Base-by-base conservation (phyloP, 176 grass and related monocot species). In the Microstegium vimineum region DNA sequence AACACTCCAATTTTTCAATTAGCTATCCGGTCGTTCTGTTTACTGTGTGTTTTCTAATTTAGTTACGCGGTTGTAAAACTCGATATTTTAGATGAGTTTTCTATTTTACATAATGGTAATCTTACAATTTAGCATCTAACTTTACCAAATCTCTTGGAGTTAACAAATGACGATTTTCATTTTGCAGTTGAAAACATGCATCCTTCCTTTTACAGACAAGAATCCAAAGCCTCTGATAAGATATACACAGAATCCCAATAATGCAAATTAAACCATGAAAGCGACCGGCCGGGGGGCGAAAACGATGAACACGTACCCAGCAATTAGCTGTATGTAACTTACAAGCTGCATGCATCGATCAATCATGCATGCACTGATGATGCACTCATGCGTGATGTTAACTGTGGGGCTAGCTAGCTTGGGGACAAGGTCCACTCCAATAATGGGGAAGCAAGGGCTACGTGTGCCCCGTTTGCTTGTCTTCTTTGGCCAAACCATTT, bases 381-480 rank as follows among this genome's bases (percentile, higher is more conserved):
- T 47, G 45, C 45, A 49, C 45, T 38, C 64, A 67, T 37, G 22
- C n/a, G 1, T 34, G 63, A 36, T 66, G 63, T 20, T 20, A 66
- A 35, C 0, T 56, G 0, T 35, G 8, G 8, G 8, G 9, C 23
- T 7, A n/a, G n/a, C 4, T 14, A 46, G 6, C n/a, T 18, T 18
- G 62, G 5, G 16, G 16, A 26, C 5, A 37, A 38, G 45, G 31
- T 75, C 81, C 45, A n/a, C 4, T 26, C 10, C 61, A 83, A 75
- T 83, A 41, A 83, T 83, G 54, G 5, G 43, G 1, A 10, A 32
- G 4, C 57, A 7, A 4, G 13, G 81, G 23, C 34, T 62, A 75
- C 81, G 81, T 75, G 81, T 40, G 18, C 62, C 32, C 17, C 15
- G 2, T 16, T 83, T 54, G 32, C 60, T 75, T 66, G 71, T 83